A percentile compares a stretch with the other conserved stretches of the same genome.
phyloP scores from a whole-genome alignment of 441 rosid genomes.

The Eutrema salsugineum region DNA sequence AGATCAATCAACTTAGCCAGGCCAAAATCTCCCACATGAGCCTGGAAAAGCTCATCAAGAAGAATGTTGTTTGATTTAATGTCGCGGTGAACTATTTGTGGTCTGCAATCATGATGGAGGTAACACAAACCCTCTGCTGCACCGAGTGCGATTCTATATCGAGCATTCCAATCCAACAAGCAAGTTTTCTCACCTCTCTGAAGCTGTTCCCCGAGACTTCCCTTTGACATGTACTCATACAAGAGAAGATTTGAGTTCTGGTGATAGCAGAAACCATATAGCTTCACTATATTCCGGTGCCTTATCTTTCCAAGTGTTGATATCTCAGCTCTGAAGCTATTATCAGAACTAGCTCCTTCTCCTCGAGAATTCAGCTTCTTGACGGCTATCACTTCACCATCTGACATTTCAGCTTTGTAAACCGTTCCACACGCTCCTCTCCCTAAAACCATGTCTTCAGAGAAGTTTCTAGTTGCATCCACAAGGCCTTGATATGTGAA shows the following conservation, averaged over 20 bases:
- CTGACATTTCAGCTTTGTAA: slow-evolving; percentile 48
- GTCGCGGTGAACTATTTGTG: slow-evolving; percentile 55
- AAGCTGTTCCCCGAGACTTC: slow-evolving; percentile 59
- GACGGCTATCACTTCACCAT: slow-evolving; percentile 46
- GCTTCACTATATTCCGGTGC: slow-evolving; percentile 56
- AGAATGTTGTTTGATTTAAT: slow-evolving; percentile 59
- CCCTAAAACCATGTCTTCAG: slow-evolving; percentile 44
- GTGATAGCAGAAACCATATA: slow-evolving; percentile 52
- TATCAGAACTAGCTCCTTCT: slow-evolving; percentile 46
- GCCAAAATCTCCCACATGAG: slow-evolving; percentile 70
- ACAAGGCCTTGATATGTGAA: slow-evolving; percentile 54
- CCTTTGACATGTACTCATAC: slow-evolving; percentile 58
- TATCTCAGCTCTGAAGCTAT: slow-evolving; percentile 57
- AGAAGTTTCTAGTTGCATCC: slow-evolving; percentile 49
- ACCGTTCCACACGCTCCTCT: slow-evolving; percentile 60
- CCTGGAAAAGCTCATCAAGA: slow-evolving; percentile 49
- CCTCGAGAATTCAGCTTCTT: slow-evolving; percentile 47
- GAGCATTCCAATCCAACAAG: slow-evolving; percentile 43
- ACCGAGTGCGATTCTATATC: slow-evolving; percentile 51
- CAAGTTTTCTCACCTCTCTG: slow-evolving; percentile 31
- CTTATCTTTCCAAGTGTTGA: slow-evolving; percentile 62
- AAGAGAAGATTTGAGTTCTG: slow-evolving; percentile 57
- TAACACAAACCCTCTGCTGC: slow-evolving; percentile 61
- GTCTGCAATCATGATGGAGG: slow-evolving; percentile 59
- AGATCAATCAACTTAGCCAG: slow-evolving; percentile 55